Evolutionary conservation across 1,284 basidiomycete species (phyloP).

Genomic region (Cryptococcus sp.): DNA sequence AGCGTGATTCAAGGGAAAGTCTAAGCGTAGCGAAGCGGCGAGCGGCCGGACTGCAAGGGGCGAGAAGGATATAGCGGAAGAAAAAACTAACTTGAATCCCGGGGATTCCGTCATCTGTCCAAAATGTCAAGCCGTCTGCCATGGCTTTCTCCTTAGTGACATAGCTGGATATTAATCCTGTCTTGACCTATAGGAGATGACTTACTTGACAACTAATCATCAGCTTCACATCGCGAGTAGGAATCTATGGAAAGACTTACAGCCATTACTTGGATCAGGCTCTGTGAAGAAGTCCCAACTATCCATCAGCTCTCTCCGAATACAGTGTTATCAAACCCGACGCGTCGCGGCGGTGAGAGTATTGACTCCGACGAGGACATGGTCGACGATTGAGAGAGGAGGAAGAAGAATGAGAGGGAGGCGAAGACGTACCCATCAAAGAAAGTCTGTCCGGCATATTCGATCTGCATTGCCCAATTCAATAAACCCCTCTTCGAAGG

Average conservation of each 20-base stretch:
- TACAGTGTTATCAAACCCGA: not conserved
- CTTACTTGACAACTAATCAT: slow-evolving; percentile 21
- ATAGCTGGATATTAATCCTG: slow-evolving; percentile 14
- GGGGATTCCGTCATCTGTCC: slow-evolving; percentile 25
- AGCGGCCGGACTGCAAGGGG: not conserved
- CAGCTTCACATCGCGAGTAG: not conserved
- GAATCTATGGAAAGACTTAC: slow-evolving; percentile 27
- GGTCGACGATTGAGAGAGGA: not conserved
- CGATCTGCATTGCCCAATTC: slow-evolving; percentile 28
- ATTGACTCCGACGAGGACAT: not conserved
- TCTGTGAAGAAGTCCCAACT: slow-evolving; percentile 36
- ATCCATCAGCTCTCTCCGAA: slow-evolving; percentile 2
- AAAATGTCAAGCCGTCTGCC: slow-evolving; percentile 27
- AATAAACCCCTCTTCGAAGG: not conserved
- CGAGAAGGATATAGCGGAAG: not conserved
- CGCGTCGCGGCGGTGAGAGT: not conserved
- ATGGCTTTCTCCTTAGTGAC: slow-evolving; percentile 22
- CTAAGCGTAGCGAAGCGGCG: not conserved
- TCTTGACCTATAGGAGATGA: not conserved
- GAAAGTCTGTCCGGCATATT: slow-evolving; percentile 39
- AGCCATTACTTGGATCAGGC: slow-evolving; percentile 38
- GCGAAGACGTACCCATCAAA: slow-evolving; percentile 36
- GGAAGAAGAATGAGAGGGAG: not conserved
- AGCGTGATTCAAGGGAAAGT: not conserved
- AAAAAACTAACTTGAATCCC: slow-evolving; percentile 32